A percentile compares a stretch with the other conserved stretches of the same genome.
These are phyloP conservation scores for Drechslerella stenobrocha DNA, from an alignment of 2,329 filamentous ascomycete species.

Conservation along the genomic window DNA sequence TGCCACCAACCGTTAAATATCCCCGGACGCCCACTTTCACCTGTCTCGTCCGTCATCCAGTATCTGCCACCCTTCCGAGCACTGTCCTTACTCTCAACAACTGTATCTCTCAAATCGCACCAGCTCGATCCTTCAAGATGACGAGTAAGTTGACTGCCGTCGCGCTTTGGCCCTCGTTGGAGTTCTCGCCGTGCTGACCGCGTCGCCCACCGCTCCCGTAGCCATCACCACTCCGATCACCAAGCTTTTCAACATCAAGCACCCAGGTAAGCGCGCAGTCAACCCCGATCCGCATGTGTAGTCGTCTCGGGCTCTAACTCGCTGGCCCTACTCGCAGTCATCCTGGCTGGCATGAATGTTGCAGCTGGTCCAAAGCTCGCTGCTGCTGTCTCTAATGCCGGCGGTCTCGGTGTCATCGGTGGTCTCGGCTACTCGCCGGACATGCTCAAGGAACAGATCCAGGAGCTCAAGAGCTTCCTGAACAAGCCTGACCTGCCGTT, in stretches of 20 bases:
- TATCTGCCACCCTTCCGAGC: slow-evolving; percentile 7
- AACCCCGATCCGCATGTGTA: too few species aligned
- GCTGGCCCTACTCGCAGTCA: slow-evolving; percentile 58
- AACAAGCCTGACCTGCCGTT: slow-evolving; percentile 92
- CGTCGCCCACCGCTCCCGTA: slow-evolving; percentile 13
- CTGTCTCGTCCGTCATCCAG: slow-evolving; percentile 16
- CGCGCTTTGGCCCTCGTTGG: background rate
- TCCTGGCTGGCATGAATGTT: slow-evolving; percentile 99
- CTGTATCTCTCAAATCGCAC: background rate
- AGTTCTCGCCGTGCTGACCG: background rate
- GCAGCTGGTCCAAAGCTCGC: slow-evolving; percentile 94
- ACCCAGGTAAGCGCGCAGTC: slow-evolving; percentile 62
- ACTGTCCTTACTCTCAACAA: background rate
- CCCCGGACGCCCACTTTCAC: slow-evolving; percentile 1
- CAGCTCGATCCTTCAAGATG: slow-evolving; percentile 24
- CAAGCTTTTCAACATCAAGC: slow-evolving; percentile 96
- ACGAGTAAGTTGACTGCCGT: slow-evolving; percentile 16
- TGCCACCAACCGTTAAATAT: slow-evolving; percentile 35
- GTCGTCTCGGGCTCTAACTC: background rate
- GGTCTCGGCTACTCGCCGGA: slow-evolving; percentile 95
- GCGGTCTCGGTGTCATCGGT: slow-evolving; percentile 93
- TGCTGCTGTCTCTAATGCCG: slow-evolving; percentile 94
- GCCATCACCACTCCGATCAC: slow-evolving; percentile 82
- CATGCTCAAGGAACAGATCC: slow-evolving; percentile 84
- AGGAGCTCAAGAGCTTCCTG: slow-evolving; percentile 86